Percentiles rank a stretch among this genome's conserved stretches.
Evolutionary conservation across 345 rosid species (phyloP).

Genomic region (Eucalyptus paniculata): DNA sequence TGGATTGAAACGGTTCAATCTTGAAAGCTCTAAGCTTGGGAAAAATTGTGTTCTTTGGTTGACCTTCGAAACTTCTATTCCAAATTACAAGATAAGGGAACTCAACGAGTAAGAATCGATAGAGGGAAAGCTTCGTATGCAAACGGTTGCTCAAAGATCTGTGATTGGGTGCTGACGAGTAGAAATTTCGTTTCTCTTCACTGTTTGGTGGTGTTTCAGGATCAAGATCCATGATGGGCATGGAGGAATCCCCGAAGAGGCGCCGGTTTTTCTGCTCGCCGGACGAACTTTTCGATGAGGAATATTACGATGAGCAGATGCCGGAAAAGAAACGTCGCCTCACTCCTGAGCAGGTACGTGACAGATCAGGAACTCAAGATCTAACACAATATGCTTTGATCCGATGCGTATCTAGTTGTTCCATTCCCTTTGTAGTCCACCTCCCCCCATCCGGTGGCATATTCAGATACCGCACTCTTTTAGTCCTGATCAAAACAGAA

Average conservation of each 20-base stretch:
- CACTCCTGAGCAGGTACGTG: slow-evolving; percentile 30
- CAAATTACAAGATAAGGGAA: neutral
- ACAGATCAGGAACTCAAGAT: neutral
- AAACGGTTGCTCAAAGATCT: neutral
- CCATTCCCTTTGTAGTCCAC: neutral
- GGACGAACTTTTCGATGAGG: slow-evolving; percentile 62
- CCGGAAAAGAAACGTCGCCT: slow-evolving; percentile 80
- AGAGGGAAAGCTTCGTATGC: neutral
- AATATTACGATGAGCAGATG: slow-evolving; percentile 64
- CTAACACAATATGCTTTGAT: neutral
- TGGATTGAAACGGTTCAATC: neutral
- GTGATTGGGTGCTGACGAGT: neutral
- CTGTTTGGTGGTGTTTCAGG: slow-evolving; percentile 14
- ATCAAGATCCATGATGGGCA: slow-evolving; percentile 34
- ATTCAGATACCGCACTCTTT: neutral
- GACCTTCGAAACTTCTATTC: neutral
- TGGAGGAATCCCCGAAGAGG: slow-evolving; percentile 56
- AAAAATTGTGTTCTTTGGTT: neutral
- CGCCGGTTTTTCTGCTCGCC: slow-evolving; percentile 64
- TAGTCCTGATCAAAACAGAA: slow-evolving; percentile 1
- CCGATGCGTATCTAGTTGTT: neutral
- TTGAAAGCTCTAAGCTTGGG: neutral
- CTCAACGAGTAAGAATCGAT: neutral
- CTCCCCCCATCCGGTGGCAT: neutral
- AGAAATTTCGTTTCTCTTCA: neutral